Conservation (phyloP, 1,139 yeast species). For the Yamadazyma jaroonii region DNA sequence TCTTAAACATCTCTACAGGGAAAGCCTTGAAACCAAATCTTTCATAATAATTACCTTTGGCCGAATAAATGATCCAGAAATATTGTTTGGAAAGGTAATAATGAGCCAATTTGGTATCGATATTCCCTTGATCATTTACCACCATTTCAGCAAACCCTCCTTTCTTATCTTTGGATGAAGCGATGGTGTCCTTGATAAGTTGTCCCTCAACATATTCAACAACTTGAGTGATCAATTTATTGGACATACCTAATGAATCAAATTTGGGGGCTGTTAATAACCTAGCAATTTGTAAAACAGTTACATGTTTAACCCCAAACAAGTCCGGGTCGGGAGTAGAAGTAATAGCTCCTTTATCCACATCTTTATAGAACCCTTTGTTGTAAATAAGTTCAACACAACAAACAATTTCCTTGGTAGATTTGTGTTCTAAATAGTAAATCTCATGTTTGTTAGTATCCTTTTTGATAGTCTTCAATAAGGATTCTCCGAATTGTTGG, state of each 20-base stretch:
- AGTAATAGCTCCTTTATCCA: conserved; percentile 24
- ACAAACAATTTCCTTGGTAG: conserved; percentile 25
- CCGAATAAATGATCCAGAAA: conserved; percentile 41
- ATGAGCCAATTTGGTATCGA: conserved; percentile 32
- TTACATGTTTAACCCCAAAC: conserved; percentile 33
- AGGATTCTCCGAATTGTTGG: conserved; percentile 24
- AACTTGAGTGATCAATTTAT: conserved; percentile 23
- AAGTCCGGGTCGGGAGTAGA: conserved; percentile 32
- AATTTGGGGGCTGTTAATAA: conserved; percentile 29
- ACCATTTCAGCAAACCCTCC: conserved; percentile 36
- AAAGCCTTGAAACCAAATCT: conserved; percentile 38
- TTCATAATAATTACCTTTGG: conserved; percentile 30
- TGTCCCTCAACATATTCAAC: conserved; percentile 32
- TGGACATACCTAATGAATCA: conserved; percentile 32
- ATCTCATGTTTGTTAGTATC: conserved; percentile 20
- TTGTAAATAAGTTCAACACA: conserved; percentile 23
- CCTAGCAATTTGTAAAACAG: conserved; percentile 25
- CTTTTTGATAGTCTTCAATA: conserved; percentile 33
- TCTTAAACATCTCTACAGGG: conserved; percentile 34
- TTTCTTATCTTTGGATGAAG: conserved; percentile 20
- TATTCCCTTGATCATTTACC: conserved; percentile 21
- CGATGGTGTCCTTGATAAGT: conserved; percentile 25
- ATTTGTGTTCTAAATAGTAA: conserved; percentile 29
- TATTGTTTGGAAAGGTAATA: conserved; percentile 37
- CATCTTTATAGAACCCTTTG: conserved; percentile 32